A percentile compares a stretch with the other conserved stretches of the same genome.
Evolutionary conservation across 352 stramenopile genomes (phyloP).

Genomic region (Aphanomyces cochlioides): DNA sequence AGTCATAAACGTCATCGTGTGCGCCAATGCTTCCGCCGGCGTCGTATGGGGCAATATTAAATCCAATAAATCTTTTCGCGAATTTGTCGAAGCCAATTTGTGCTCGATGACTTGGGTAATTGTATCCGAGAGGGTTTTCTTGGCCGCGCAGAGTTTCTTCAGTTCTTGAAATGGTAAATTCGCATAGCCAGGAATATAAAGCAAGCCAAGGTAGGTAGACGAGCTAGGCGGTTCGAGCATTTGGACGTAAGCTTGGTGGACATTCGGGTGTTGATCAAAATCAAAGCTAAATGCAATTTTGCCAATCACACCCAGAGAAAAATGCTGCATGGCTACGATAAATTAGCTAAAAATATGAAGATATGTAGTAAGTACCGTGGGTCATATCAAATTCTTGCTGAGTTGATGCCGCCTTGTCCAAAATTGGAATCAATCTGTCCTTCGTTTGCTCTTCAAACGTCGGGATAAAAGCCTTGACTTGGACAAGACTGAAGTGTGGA

Average conservation of each 20-base stretch:
- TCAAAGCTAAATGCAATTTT: neutral
- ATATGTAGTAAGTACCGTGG: neutral
- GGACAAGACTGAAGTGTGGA: neutral
- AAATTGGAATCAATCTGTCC: neutral
- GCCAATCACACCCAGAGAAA: neutral
- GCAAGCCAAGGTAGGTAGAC: neutral
- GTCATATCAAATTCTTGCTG: neutral
- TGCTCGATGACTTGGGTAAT: neutral
- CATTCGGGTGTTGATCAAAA: neutral
- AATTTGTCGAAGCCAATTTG: neutral
- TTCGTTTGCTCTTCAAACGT: neutral
- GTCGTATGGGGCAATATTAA: conserved; percentile 5
- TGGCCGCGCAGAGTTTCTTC: neutral
- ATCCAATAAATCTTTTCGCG: neutral
- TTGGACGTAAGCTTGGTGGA: neutral
- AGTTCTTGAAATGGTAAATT: neutral
- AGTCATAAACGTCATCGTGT: conserved; percentile 1
- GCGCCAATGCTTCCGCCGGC: neutral
- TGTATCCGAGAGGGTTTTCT: neutral
- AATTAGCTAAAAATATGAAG: neutral
- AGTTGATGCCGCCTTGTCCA: neutral
- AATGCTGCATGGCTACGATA: neutral
- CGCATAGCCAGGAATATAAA: neutral
- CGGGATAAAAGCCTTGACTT: neutral
- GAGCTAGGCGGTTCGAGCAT: too few relatives aligned